Percentiles rank a stretch among this genome's conserved stretches.
Conservation (phyloP, 306 rosid genomes). For the Pterocarpus santalinus region DNA sequence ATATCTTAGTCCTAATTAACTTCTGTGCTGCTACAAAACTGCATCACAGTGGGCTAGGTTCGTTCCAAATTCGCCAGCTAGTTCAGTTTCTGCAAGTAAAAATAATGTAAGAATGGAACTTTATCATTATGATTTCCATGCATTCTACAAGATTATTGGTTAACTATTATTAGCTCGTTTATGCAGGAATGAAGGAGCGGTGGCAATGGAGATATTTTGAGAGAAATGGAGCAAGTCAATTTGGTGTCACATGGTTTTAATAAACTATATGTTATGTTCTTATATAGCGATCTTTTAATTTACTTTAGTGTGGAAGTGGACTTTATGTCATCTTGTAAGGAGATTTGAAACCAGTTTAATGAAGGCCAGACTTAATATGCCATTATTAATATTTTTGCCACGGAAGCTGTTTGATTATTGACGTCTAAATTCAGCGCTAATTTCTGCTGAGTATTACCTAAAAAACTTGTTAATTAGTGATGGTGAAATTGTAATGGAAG, state of each 20-base stretch:
- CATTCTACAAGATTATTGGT: slow-evolving; percentile 6
- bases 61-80: slow-evolving; percentile 75
- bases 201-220: slow-evolving; percentile 25
- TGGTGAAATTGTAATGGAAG: background rate
- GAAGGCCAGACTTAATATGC: slow-evolving; percentile 26
- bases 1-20: background rate
- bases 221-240: slow-evolving; percentile 36
- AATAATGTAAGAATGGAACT: slow-evolving; percentile 50
- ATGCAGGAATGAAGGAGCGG: slow-evolving; percentile 52
- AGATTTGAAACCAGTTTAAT: slow-evolving; percentile 14
- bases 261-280: slow-evolving; percentile 25
- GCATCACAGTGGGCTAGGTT: slow-evolving; percentile 90
- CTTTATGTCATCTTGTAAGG: slow-evolving; percentile 29
- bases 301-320: slow-evolving; percentile 26
- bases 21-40: background rate
- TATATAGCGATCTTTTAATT: slow-evolving; percentile 29
- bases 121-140: background rate
- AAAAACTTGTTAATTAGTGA: too few species aligned
- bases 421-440: background rate
- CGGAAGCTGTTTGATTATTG: background rate
- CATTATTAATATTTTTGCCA: slow-evolving; percentile 7
- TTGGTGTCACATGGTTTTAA: slow-evolving; percentile 41
- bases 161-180: slow-evolving; percentile 24
- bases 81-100: slow-evolving; percentile 64
- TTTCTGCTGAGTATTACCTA: background rate